Base-by-base conservation (phyloP, 208 protist genomes). In the Wallacemonas sp. region DNA sequence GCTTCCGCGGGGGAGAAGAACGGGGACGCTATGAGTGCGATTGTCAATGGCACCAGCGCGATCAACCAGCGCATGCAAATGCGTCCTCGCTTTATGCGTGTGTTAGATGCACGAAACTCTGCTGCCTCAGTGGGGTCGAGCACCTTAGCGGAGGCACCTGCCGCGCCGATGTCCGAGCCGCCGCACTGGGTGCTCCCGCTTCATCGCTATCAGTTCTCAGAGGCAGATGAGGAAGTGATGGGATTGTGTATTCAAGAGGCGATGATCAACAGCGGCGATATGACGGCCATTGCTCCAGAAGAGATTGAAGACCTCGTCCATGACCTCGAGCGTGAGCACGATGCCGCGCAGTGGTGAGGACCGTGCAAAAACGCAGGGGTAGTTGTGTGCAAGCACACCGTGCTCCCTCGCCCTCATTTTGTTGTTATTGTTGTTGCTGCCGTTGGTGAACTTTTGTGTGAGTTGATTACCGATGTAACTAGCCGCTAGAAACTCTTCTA, bases 171-270 rank as follows among this genome's bases (percentile, higher is more conserved):
- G 19, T 4, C 36, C 3, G 56, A 36, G 56, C 39, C 39, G 8
- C 38, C 39, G 11, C 41, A 72, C 28, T 81, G 74, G 63, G 51
- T 81, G 21, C 60, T 87, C 19, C 61, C 62, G n/a, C 77, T 87
- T 26, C 56, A 81, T 66, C 55, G 67, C n/a, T 87, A 87, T 54
- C 33, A 39, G 9, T 84, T 87, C 47, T 72, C 58, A 0, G 56
- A 63, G 5, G 73, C 62, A 19, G 68, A 87, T 47, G 81, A 84
- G 68, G 66, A 70, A 14, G 60, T 75, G 30, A 49, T 87, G 69
- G 77, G 79, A 54, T 26, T 62, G 53, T 84, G 73, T 59, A 59
- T 87, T 21, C 67, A 78, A n/a, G 77, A 87, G 66, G 70, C 78
- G 15, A 83, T 87, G 74, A 36, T 54, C 27, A 45, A 60, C 42